Evolutionary conservation across 169 alveolate genomes (phyloP).

Genomic region (Babesia ovata): DNA sequence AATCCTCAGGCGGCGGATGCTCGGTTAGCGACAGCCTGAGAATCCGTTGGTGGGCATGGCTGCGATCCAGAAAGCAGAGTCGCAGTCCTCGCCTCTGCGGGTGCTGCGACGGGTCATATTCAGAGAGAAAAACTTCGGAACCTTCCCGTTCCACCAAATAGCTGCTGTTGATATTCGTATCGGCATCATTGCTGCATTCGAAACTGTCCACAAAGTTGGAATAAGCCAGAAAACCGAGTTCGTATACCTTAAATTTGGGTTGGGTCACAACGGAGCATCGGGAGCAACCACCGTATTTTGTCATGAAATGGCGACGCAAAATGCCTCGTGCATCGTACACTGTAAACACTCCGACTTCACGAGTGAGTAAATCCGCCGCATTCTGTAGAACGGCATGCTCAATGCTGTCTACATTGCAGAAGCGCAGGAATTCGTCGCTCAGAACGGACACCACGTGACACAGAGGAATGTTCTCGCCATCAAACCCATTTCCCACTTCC

Average conservation of each 20-base stretch:
- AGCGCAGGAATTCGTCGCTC: slow-evolving; percentile 28
- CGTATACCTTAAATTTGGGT: not conserved
- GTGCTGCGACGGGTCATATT: slow-evolving; percentile 1
- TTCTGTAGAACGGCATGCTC: slow-evolving; percentile 35
- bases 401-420: slow-evolving; percentile 25
- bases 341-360: slow-evolving; percentile 30
- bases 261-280: not conserved
- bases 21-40: not conserved
- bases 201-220: not conserved
- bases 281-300: slow-evolving; percentile 25
- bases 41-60: slow-evolving; percentile 43
- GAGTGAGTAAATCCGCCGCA: slow-evolving; percentile 20
- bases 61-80: slow-evolving; percentile 28
- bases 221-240: not conserved
- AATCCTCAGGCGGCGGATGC: not conserved
- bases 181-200: not conserved
- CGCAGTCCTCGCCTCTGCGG: slow-evolving; percentile 14
- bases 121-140: slow-evolving; percentile 15
- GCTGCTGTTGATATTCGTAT: not conserved
- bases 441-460: slow-evolving; percentile 43
- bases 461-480: not conserved
- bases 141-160: slow-evolving; percentile 25
- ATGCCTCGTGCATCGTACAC: slow-evolving; percentile 45
- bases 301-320: slow-evolving; percentile 17
- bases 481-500: not conserved